Evolutionary conservation across 495 filamentous ascomycete genomes (phyloP).

Genomic region (Trichoderma orchidacearum): DNA sequence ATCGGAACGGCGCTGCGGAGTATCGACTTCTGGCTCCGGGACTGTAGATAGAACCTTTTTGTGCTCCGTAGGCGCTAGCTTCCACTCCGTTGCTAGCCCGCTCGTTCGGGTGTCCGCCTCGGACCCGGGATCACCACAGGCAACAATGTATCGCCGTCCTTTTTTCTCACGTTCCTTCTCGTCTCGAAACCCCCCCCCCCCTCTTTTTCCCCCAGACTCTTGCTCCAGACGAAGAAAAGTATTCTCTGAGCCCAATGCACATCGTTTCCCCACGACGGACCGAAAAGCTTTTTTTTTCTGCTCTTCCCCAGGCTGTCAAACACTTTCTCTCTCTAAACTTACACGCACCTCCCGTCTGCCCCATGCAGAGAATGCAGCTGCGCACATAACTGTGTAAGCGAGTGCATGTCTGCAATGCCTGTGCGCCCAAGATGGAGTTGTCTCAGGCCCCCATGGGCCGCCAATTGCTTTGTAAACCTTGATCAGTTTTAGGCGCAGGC

Average conservation of each 20-base stretch:
- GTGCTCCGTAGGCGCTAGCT: background rate
- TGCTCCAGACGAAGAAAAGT: no score
- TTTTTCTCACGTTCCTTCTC: no score
- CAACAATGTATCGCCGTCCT: background rate
- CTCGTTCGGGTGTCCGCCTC: background rate
- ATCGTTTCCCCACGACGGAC: background rate
- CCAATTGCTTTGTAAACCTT: background rate
- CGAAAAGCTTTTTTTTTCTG: no score
- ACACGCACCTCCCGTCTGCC: no score
- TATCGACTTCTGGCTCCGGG: background rate
- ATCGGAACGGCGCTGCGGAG: background rate
- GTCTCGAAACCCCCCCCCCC: background rate
- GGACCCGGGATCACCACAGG: background rate
- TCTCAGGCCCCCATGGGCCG: background rate
- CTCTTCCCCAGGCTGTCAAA: background rate
- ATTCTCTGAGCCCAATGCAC: background rate
- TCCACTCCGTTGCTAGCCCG: no score
- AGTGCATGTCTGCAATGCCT: constrained; percentile 1
- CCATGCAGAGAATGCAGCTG: background rate
- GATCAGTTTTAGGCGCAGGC: background rate
- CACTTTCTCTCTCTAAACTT: background rate
- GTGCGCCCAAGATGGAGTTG: background rate
- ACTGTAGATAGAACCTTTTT: background rate
- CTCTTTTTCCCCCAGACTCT: background rate
- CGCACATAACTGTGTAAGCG: background rate